Percentiles rank a stretch among this genome's conserved stretches.
Evolutionary conservation across 2,329 filamentous ascomycete species (phyloP).

Genomic region (Diplodia seriata): DNA sequence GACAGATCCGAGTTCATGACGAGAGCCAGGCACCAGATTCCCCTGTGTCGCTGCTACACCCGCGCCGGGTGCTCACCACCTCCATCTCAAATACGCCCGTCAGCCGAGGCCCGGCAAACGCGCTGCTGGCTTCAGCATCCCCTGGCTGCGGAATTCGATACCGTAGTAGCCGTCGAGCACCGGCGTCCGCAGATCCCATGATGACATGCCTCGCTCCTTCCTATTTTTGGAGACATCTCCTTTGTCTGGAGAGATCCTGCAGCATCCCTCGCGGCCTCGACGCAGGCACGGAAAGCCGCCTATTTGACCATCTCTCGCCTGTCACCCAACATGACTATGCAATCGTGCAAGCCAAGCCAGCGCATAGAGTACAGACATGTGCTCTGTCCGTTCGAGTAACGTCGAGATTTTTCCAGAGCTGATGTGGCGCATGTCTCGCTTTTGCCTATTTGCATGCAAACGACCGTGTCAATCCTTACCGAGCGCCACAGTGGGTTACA

Average conservation of each 20-base stretch:
- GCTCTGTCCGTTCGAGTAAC: background rate
- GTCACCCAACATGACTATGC: background rate
- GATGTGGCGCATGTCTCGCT: background rate
- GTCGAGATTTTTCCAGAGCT: background rate
- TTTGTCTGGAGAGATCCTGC: constrained; percentile 23
- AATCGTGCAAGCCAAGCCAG: background rate
- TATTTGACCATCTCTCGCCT: background rate
- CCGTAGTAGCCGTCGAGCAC: constrained; percentile 11
- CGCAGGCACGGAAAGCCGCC: constrained; percentile 17
- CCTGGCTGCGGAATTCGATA: constrained; percentile 1
- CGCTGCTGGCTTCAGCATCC: background rate
- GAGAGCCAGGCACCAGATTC: constrained; percentile 21
- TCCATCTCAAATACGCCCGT: constrained; percentile 13
- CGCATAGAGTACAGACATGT: background rate
- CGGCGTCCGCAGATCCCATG: constrained; percentile 16
- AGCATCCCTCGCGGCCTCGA: constrained; percentile 11
- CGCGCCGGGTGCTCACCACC: constrained; percentile 10
- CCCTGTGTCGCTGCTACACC: constrained; percentile 23
- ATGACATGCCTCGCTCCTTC: constrained; percentile 18
- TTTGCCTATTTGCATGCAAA: background rate
- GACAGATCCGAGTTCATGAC: constrained; percentile 27
- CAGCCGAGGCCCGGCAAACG: constrained; percentile 11
- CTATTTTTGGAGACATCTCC: constrained; percentile 29
- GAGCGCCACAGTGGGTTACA: background rate
- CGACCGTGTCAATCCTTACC: background rate